phyloP scores from a whole-genome alignment of 1,284 basidiomycete species.

The Ceratobasidium papillatum region DNA sequence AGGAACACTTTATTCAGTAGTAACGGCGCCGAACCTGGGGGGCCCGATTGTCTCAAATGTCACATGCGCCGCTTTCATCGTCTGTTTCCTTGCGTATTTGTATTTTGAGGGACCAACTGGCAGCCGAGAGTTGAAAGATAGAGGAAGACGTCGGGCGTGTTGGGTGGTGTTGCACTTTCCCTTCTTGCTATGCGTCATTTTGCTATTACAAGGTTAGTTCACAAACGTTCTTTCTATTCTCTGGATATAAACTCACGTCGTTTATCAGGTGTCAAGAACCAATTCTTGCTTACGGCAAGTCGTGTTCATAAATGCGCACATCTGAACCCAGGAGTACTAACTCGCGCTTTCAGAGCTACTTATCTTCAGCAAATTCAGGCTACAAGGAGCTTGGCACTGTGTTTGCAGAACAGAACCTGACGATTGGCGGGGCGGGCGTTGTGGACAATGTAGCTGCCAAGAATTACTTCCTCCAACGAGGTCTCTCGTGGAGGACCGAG shows the following conservation, averaged over 20 bases:
- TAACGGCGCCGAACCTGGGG: background rate
- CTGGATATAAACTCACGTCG: background rate
- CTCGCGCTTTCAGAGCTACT: background rate
- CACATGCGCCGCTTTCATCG: slow-evolving; percentile 4
- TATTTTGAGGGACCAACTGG: slow-evolving; percentile 21
- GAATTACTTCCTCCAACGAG: slow-evolving; percentile 9
- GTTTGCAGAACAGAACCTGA: slow-evolving; percentile 18
- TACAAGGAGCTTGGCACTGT: background rate
- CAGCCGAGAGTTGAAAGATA: background rate
- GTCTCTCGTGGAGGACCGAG: slow-evolving; percentile 20
- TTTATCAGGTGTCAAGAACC: slow-evolving; percentile 3
- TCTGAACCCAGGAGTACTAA: no score
- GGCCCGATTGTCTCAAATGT: slow-evolving; percentile 10
- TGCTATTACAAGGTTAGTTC: slow-evolving; percentile 9
- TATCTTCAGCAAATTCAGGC: background rate
- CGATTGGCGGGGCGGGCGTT: background rate
- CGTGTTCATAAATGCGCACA: no score
- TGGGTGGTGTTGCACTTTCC: slow-evolving; percentile 23
- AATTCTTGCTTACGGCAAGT: slow-evolving; percentile 24
- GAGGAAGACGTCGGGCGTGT: background rate
- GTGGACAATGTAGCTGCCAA: slow-evolving; percentile 7
- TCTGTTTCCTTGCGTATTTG: slow-evolving; percentile 19
- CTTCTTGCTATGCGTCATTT: background rate
- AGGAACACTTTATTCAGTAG: background rate
- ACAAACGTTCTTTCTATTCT: background rate